These are phyloP conservation scores for Funneliformis geosporum DNA, from an alignment of 192 early-diverging fungal species.

Conservation along the genomic window DNA sequence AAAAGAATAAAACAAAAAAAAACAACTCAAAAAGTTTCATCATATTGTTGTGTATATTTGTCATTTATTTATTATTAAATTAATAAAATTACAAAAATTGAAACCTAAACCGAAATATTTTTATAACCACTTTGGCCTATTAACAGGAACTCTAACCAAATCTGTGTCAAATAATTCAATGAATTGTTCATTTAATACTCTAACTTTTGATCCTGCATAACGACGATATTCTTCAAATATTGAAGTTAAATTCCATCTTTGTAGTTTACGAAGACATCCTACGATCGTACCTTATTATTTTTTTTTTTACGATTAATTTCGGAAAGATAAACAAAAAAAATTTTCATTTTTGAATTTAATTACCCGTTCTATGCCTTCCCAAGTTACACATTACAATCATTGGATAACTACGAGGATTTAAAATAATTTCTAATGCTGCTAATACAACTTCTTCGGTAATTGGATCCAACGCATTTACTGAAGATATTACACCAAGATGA, in stretches of 20 bases:
- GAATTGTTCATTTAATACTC: slow-evolving; percentile 95
- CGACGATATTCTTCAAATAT: slow-evolving; percentile 99
- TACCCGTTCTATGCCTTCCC: slow-evolving; percentile 94
- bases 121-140: slow-evolving; percentile 76
- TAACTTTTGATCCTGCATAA: slow-evolving; percentile 95
- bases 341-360: neutral
- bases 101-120: neutral
- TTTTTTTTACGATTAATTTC: too few species aligned
- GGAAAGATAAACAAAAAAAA: neutral
- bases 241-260: slow-evolving; percentile 96
- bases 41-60: neutral
- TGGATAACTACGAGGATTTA: slow-evolving; percentile 89
- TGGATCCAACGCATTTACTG: slow-evolving; percentile 93
- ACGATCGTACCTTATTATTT: slow-evolving; percentile 81
- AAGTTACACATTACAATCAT: slow-evolving; percentile 99
- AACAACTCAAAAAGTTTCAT: neutral
- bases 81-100: neutral
- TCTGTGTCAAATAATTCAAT: slow-evolving; percentile 97
- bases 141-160: slow-evolving; percentile 78
- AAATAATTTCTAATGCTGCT: slow-evolving; percentile 82
- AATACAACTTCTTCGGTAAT: slow-evolving; percentile 97
- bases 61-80: neutral
- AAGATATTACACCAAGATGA: slow-evolving; percentile 82
- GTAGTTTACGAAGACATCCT: slow-evolving; percentile 95
- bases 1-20: neutral